Evolutionary conservation across 352 stramenopile genomes (phyloP).

Genomic region (Phytophthora cactorum): DNA sequence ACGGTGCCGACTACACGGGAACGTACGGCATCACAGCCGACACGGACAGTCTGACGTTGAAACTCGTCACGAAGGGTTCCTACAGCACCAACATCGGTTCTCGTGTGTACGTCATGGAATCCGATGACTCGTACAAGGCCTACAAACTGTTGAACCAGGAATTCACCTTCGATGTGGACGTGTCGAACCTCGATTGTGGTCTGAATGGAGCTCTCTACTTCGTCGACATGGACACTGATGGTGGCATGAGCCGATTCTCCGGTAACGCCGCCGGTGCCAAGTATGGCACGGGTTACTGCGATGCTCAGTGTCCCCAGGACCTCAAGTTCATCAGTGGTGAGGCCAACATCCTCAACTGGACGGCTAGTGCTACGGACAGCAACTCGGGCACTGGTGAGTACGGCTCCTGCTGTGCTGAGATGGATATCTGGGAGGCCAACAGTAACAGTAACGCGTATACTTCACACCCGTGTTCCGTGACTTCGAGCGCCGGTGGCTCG

Average conservation of each 20-base stretch:
- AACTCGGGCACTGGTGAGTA: constrained; percentile 55
- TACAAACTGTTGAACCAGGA: constrained; percentile 73
- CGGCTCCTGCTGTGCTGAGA: constrained; percentile 64
- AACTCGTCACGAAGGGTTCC: constrained; percentile 53
- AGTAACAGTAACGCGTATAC: constrained; percentile 52
- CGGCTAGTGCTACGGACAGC: constrained; percentile 24
- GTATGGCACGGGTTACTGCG: constrained; percentile 48
- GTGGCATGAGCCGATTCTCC: constrained; percentile 34
- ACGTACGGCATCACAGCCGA: constrained; percentile 56
- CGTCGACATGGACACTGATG: constrained; percentile 65
- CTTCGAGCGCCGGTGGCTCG: constrained; percentile 21
- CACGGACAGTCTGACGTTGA: constrained; percentile 39
- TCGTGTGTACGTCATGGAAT: constrained; percentile 60
- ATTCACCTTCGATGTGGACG: constrained; percentile 71
- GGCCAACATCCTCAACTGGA: constrained; percentile 68
- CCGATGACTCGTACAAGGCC: constrained; percentile 43
- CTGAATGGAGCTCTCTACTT: constrained; percentile 74
- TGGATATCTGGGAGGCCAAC: constrained; percentile 69
- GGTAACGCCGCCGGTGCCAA: constrained; percentile 31
- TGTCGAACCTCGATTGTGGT: constrained; percentile 54
- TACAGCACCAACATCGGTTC: constrained; percentile 64
- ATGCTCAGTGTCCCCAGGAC: constrained; percentile 66
- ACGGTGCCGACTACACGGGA: constrained; percentile 57
- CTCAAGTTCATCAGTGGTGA: constrained; percentile 76
- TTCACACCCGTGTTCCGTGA: constrained; percentile 46